A percentile compares a stretch with the other conserved stretches of the same genome.
Evolutionary conservation across 148 eudicot genomes (phyloP).

Genomic region (Rhododendron mucronatum): DNA sequence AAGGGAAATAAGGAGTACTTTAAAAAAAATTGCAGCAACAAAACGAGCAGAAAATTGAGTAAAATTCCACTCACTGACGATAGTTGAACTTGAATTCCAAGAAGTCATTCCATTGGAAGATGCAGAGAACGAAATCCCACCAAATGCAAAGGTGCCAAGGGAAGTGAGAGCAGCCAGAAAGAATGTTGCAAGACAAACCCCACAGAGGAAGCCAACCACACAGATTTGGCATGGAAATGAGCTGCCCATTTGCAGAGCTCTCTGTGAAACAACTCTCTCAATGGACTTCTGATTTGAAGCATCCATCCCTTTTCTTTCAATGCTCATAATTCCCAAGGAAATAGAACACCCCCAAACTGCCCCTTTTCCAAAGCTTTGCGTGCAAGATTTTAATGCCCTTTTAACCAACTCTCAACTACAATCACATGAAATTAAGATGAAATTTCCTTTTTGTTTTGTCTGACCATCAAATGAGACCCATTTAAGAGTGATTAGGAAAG

Average conservation of each 20-base stretch:
- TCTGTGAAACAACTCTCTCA: conserved; percentile 78
- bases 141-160: conserved; percentile 43
- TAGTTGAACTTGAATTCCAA: conserved; percentile 37
- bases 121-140: conserved; percentile 36
- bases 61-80: conserved; percentile 39
- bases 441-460: not conserved
- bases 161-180: conserved; percentile 81
- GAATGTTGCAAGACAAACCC: conserved; percentile 74
- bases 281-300: conserved; percentile 44
- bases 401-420: conserved; percentile 5
- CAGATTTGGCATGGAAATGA: conserved; percentile 92
- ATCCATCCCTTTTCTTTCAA: conserved; percentile 41
- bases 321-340: not conserved
- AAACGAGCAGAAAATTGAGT: not conserved
- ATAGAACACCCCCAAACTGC: not conserved
- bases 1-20: not conserved
- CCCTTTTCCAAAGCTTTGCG: not conserved
- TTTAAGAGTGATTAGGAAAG: not conserved
- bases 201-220: conserved; percentile 81
- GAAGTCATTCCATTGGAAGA: conserved; percentile 41
- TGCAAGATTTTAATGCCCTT: not conserved
- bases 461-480: conserved; percentile 1
- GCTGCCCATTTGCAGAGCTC: conserved; percentile 66
- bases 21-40: not conserved
- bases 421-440: conserved; percentile 5